A percentile compares a stretch with the other conserved stretches of the same genome.
These are phyloP conservation scores for Trametes cinnabarina DNA, from an alignment of 768 basidiomycete genomes.

Conservation along the genomic window DNA sequence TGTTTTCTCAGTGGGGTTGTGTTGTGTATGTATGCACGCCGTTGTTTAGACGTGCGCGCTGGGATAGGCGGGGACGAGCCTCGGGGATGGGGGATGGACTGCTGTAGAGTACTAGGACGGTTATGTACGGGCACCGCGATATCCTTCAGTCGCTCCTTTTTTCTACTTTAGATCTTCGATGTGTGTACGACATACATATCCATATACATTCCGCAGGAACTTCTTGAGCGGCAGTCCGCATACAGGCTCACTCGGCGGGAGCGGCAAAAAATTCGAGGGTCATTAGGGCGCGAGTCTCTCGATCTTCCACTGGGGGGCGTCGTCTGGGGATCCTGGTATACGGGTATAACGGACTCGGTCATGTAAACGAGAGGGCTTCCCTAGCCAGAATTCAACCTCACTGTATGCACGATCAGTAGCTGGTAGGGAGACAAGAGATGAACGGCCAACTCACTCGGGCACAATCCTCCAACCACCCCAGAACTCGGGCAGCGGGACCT, in stretches of 20 bases:
- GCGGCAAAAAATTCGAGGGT: background rate
- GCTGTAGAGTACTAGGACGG: background rate
- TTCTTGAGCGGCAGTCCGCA: background rate
- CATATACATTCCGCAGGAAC: background rate
- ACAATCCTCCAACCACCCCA: constrained; percentile 98
- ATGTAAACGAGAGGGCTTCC: constrained; percentile 90
- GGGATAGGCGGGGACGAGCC: no score
- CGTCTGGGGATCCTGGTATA: constrained; percentile 45
- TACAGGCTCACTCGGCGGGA: background rate
- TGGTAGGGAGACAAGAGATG: background rate
- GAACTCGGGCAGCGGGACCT: constrained; percentile 79
- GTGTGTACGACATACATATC: background rate
- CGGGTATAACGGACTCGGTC: constrained; percentile 82
- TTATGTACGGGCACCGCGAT: background rate
- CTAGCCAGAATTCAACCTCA: constrained; percentile 97
- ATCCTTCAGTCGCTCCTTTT: background rate
- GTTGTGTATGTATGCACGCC: background rate
- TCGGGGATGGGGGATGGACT: background rate
- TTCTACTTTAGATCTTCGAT: no score
- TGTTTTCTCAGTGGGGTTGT: background rate
- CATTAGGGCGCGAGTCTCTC: constrained; percentile 68
- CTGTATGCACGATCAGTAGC: constrained; percentile 37
- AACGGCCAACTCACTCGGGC: constrained; percentile 73
- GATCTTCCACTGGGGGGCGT: constrained; percentile 66
- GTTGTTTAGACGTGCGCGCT: background rate